Conservation (phyloP, 2,329 filamentous ascomycete species). For the Claviceps purpurea region DNA sequence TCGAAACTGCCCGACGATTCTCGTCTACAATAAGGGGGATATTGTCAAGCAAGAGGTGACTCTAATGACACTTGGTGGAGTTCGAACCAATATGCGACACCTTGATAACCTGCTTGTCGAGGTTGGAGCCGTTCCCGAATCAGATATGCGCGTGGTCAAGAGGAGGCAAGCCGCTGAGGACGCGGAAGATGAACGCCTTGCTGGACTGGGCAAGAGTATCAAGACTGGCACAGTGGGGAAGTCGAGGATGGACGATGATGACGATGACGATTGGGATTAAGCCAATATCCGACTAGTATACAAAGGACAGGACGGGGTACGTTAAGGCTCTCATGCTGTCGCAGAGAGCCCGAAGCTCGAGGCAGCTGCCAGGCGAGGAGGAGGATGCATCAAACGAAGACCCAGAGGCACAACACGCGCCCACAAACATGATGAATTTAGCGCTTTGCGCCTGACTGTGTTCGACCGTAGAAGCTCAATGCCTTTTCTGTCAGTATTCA, state of each 20-base stretch:
- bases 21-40: constrained; percentile 86
- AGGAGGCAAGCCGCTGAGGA: constrained; percentile 46
- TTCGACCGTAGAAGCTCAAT: background rate
- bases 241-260: constrained; percentile 28
- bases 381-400: background rate
- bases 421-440: background rate
- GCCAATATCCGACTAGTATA: background rate
- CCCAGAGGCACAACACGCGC: background rate
- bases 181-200: constrained; percentile 42
- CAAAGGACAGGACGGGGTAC: background rate
- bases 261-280: constrained; percentile 53
- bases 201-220: constrained; percentile 28
- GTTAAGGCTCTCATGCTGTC: too few species aligned
- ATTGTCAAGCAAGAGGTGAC: constrained; percentile 91
- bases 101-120: constrained; percentile 73
- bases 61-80: constrained; percentile 62
- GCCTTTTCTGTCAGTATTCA: background rate
- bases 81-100: constrained; percentile 55
- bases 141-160: constrained; percentile 64
- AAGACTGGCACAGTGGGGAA: constrained; percentile 35
- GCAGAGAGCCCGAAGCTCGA: background rate
- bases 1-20: constrained; percentile 81
- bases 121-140: constrained; percentile 63
- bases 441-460: background rate
- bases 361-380: background rate